Evolutionary conservation across 2,329 filamentous ascomycete species (phyloP).

Genomic region (Zymoseptoria brevis): DNA sequence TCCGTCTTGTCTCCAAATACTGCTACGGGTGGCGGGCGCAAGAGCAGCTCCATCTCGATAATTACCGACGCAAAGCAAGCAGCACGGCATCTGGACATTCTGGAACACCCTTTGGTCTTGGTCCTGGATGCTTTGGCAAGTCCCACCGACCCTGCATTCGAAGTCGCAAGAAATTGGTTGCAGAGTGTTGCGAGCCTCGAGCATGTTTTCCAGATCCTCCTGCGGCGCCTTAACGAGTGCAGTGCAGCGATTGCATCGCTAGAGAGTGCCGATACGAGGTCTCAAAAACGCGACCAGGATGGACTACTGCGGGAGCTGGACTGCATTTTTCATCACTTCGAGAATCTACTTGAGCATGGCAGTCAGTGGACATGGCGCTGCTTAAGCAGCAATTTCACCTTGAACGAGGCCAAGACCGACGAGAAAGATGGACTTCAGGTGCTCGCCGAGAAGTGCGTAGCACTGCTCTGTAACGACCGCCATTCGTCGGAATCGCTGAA

Average conservation of each 20-base stretch:
- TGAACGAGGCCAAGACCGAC: background rate
- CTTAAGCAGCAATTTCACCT: constrained; percentile 8
- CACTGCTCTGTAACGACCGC: constrained; percentile 14
- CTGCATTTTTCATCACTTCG: constrained; percentile 66
- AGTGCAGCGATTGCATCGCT: background rate
- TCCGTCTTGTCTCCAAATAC: constrained; percentile 35
- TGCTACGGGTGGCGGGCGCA: constrained; percentile 13
- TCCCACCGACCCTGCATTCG: constrained; percentile 63
- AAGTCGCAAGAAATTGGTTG: constrained; percentile 74
- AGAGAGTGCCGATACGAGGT: background rate
- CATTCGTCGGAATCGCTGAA: constrained; percentile 11
- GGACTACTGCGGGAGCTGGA: constrained; percentile 55
- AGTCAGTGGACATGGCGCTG: constrained; percentile 22
- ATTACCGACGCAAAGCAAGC: constrained; percentile 17
- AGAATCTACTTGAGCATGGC: constrained; percentile 62
- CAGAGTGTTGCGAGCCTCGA: constrained; percentile 51
- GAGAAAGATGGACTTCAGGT: constrained; percentile 13
- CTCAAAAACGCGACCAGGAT: constrained; percentile 5
- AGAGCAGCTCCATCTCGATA: constrained; percentile 22
- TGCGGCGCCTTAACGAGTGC: constrained; percentile 10
- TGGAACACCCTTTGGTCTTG: constrained; percentile 73
- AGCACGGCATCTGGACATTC: constrained; percentile 44
- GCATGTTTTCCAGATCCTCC: constrained; percentile 36
- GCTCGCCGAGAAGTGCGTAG: constrained; percentile 18
- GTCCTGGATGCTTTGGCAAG: constrained; percentile 71